Conservation (phyloP, 495 filamentous ascomycete species). For the Tuber borchii region DNA sequence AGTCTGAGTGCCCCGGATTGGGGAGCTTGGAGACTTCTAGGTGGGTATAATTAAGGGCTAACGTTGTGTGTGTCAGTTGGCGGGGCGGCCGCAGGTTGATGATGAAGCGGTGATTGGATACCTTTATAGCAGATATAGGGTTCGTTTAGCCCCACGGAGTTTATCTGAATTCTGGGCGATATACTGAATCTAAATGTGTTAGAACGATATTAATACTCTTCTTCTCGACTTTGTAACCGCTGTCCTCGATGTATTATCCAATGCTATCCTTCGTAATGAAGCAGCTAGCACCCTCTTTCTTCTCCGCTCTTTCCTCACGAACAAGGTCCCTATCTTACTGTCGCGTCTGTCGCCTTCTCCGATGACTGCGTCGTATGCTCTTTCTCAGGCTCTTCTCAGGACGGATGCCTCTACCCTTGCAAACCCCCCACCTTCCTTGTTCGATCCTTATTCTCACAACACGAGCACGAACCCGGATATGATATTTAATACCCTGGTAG, state of each 20-base stretch:
- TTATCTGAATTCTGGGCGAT: not conserved
- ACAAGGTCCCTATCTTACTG: slow-evolving; percentile 81
- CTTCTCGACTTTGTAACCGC: slow-evolving; percentile 76
- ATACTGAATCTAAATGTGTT: slow-evolving; percentile 17
- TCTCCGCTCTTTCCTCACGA: slow-evolving; percentile 86
- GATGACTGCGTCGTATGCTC: slow-evolving; percentile 39
- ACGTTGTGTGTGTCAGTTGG: slow-evolving; percentile 52
- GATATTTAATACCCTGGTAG: slow-evolving; percentile 31
- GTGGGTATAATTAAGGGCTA: slow-evolving; percentile 10
- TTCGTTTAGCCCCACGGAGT: slow-evolving; percentile 38
- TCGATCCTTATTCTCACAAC: slow-evolving; percentile 36
- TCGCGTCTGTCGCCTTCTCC: slow-evolving; percentile 52
- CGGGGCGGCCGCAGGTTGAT: slow-evolving; percentile 74
- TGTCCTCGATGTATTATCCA: slow-evolving; percentile 81
- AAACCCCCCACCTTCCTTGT: slow-evolving; percentile 32
- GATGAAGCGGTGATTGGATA: slow-evolving; percentile 71
- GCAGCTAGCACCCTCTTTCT: slow-evolving; percentile 62
- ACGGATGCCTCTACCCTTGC: slow-evolving; percentile 46
- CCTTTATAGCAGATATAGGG: slow-evolving; percentile 73
- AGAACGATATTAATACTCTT: slow-evolving; percentile 69
- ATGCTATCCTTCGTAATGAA: slow-evolving; percentile 74
- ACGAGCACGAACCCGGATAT: slow-evolving; percentile 34
- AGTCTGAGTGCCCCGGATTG: not conserved
- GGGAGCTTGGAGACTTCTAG: not conserved
- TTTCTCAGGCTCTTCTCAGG: slow-evolving; percentile 38